Percentiles rank a stretch among this genome's conserved stretches.
phyloP scores from a whole-genome alignment of 768 basidiomycete species.

The Lactarius psammicola region DNA sequence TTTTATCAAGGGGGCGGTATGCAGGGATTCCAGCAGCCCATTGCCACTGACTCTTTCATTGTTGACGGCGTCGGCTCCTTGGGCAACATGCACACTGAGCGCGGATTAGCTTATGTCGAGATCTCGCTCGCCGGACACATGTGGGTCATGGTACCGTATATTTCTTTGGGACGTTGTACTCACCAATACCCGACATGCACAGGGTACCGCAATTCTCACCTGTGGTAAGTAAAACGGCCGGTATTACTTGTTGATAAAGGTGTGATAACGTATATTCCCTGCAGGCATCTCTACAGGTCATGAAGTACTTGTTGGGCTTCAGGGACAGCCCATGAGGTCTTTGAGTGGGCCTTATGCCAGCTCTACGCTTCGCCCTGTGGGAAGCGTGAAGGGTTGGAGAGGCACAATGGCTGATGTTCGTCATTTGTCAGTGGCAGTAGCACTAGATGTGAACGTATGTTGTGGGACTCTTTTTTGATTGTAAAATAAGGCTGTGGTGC shows the following conservation, averaged over 20 bases:
- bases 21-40: conserved; percentile 75
- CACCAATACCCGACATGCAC: not conserved
- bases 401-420: not conserved
- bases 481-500: not conserved
- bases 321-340: conserved; percentile 46
- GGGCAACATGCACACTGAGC: conserved; percentile 63
- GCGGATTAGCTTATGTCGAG: conserved; percentile 66
- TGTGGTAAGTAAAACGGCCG: conserved; percentile 40
- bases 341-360: too few relatives aligned
- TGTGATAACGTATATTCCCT: not conserved
- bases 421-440: too few relatives aligned
- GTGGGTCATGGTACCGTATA: conserved; percentile 39
- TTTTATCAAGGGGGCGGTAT: conserved; percentile 53
- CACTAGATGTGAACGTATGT: too few relatives aligned
- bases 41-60: conserved; percentile 62
- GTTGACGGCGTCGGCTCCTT: conserved; percentile 71
- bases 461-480: not conserved
- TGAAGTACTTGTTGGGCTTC: conserved; percentile 67
- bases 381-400: not conserved
- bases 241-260: not conserved
- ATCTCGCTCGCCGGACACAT: conserved; percentile 72
- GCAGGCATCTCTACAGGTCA: conserved; percentile 66
- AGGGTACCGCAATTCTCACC: conserved; percentile 73
- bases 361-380: not conserved
- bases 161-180: not conserved